Conservation (phyloP, 192 early-diverging fungal genomes). For the Phycomyces blakesleeanus region DNA sequence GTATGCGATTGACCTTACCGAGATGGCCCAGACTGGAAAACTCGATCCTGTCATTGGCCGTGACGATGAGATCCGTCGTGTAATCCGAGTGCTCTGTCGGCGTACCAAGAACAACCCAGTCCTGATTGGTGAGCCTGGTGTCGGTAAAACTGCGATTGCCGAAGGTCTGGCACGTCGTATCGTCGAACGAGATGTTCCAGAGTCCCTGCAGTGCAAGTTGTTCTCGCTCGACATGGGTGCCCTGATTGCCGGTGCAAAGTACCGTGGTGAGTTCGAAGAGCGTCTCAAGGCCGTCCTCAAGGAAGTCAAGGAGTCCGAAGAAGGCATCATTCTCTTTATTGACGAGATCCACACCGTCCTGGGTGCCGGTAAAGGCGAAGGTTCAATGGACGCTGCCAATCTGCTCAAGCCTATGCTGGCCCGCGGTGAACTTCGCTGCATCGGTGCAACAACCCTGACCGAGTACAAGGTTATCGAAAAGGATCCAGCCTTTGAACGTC, state of each 20-base stretch:
- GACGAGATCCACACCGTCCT: slow-evolving; percentile 96
- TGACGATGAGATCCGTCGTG: slow-evolving; percentile 93
- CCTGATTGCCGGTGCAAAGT: slow-evolving; percentile 89
- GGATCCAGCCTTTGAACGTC: slow-evolving; percentile 71
- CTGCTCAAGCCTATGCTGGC: slow-evolving; percentile 97
- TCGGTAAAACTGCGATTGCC: slow-evolving; percentile 83
- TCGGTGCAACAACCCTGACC: slow-evolving; percentile 93
- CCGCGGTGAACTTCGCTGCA: slow-evolving; percentile 90
- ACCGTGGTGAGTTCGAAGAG: slow-evolving; percentile 98
- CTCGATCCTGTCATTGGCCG: slow-evolving; percentile 96
- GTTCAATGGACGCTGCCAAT: slow-evolving; percentile 86
- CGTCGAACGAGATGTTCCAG: slow-evolving; percentile 87
- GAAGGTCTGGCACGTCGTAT: slow-evolving; percentile 96
- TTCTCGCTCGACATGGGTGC: slow-evolving; percentile 97
- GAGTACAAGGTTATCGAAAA: slow-evolving; percentile 94
- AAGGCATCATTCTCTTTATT: slow-evolving; percentile 92
- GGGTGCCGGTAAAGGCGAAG: slow-evolving; percentile 89
- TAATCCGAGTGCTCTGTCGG: slow-evolving; percentile 84
- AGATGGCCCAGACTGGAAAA: slow-evolving; percentile 80
- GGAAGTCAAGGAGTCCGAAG: slow-evolving; percentile 88
- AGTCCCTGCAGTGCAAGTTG: slow-evolving; percentile 73
- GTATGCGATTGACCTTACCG: slow-evolving; percentile 89
- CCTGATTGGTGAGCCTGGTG: slow-evolving; percentile 74
- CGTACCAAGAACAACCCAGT: slow-evolving; percentile 81
- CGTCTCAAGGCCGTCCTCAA: slow-evolving; percentile 94